A percentile compares a stretch with the other conserved stretches of the same genome.
These are phyloP conservation scores for Phycomyces nitens DNA, from an alignment of 192 early-diverging fungal species.

Conservation along the genomic window DNA sequence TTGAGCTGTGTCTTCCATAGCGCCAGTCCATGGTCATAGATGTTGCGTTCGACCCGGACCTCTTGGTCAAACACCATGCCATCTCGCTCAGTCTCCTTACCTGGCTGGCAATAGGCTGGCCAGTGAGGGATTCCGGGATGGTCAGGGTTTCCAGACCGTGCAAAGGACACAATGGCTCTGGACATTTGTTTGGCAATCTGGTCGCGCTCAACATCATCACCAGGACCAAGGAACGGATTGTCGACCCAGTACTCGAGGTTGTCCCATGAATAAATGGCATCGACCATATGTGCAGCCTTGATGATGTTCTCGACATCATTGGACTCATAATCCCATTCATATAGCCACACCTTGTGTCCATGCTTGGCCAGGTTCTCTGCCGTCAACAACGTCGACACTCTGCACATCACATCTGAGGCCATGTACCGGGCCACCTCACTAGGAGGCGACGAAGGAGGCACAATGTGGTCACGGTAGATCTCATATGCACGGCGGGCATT, in stretches of 20 bases:
- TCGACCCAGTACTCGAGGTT: conserved; percentile 20
- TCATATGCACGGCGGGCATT: conserved; percentile 20
- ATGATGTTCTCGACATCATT: conserved; percentile 24
- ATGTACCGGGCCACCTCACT: conserved; percentile 18
- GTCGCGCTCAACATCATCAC: conserved; percentile 28
- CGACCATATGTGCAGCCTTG: conserved; percentile 29
- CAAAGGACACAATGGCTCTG: conserved; percentile 32
- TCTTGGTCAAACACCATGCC: conserved; percentile 21
- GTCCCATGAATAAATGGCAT: conserved; percentile 24
- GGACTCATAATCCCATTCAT: conserved; percentile 31
- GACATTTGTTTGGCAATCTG: conserved; percentile 38
- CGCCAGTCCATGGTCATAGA: conserved; percentile 14
- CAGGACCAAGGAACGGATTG: conserved; percentile 28
- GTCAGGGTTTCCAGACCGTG: conserved; percentile 39
- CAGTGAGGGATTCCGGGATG: conserved; percentile 30
- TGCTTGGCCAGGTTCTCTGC: conserved; percentile 13
- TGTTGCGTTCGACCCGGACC: conserved; percentile 12
- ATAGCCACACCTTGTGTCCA: conserved; percentile 14
- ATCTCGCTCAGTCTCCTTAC: conserved; percentile 2
- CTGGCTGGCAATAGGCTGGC: conserved; percentile 8
- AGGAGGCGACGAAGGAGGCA: conserved; percentile 8
- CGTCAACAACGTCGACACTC: conserved; percentile 8
- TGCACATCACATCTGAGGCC: conserved; percentile 25
- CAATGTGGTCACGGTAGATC: conserved; percentile 18
- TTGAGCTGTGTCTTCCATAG: conserved; percentile 19